phyloP scores from a whole-genome alignment of 345 rosid genomes.

The Melastoma malabathricum region DNA sequence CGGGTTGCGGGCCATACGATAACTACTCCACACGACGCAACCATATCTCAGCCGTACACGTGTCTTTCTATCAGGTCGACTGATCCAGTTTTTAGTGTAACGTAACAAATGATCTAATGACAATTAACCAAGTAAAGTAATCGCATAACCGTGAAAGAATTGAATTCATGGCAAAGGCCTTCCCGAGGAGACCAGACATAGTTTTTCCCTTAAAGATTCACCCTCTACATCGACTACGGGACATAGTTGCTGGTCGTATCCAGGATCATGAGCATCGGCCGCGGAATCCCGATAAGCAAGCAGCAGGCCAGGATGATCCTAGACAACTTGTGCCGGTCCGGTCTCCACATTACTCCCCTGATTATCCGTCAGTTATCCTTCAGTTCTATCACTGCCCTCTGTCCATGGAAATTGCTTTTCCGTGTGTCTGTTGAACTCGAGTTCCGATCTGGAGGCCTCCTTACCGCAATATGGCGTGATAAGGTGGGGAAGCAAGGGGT shows the following conservation, averaged over 20 bases:
- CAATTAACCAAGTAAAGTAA: too few relatives aligned
- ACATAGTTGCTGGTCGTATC: conserved; percentile 31
- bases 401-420: conserved; percentile 27
- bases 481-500: conserved; percentile 47
- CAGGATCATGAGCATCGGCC: conserved; percentile 26
- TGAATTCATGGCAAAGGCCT: conserved; percentile 13
- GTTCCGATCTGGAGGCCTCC: conserved; percentile 21
- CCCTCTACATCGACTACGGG: conserved; percentile 24
- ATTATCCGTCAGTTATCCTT: conserved; percentile 53
- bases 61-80: too few relatives aligned
- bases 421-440: conserved; percentile 34
- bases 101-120: too few relatives aligned
- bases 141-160: too few relatives aligned
- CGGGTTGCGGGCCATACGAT: too few relatives aligned
- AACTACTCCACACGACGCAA: too few relatives aligned
- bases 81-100: too few relatives aligned
- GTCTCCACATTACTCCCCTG: conserved; percentile 55
- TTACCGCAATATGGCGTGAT: conserved; percentile 33
- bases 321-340: conserved; percentile 43
- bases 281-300: conserved; percentile 23
- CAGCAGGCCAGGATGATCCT: conserved; percentile 59
- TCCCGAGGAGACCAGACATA: conserved; percentile 25
- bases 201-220: conserved; percentile 29
- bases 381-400: conserved; percentile 34
- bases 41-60: too few relatives aligned